Percentiles rank a stretch among this genome's conserved stretches.
These are phyloP conservation scores for Neofusicoccum cordaticola DNA, from an alignment of 2,329 filamentous ascomycete genomes.

Conservation along the genomic window DNA sequence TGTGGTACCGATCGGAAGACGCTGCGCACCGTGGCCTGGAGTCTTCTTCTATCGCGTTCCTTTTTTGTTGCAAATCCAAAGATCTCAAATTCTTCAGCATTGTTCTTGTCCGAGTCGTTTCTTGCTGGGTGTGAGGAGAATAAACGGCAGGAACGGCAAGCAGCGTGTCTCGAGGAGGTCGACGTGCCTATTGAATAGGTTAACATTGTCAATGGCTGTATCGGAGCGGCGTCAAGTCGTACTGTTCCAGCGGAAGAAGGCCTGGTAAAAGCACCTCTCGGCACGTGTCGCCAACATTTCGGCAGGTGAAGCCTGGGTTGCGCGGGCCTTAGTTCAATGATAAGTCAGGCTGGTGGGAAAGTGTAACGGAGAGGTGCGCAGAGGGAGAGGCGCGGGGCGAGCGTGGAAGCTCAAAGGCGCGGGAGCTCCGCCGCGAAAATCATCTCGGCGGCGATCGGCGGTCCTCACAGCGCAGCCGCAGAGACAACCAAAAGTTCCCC, in stretches of 20 bases:
- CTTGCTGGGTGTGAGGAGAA: neutral
- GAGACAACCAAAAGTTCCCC: neutral
- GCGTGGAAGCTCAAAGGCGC: neutral
- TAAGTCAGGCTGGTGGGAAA: neutral
- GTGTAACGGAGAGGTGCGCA: neutral
- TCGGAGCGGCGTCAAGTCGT: neutral
- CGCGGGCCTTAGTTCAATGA: too few species aligned
- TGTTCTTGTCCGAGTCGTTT: too few species aligned
- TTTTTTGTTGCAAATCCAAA: neutral
- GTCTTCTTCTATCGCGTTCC: neutral
- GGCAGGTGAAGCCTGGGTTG: neutral
- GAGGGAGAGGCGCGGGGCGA: neutral
- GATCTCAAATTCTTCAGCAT: too few species aligned
- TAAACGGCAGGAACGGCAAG: neutral
- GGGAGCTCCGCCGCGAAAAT: conserved; percentile 13
- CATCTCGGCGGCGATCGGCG: conserved; percentile 9
- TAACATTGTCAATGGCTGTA: neutral
- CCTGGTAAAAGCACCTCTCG: conserved; percentile 41
- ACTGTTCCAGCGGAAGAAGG: conserved; percentile 44
- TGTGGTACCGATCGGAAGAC: conserved; percentile 30
- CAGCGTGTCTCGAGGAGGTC: neutral
- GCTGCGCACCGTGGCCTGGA: neutral
- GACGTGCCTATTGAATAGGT: neutral
- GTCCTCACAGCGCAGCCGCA: neutral
- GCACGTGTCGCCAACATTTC: conserved; percentile 16